Conservation (phyloP, 139 green algal species). For the Coelastrella sp. region DNA sequence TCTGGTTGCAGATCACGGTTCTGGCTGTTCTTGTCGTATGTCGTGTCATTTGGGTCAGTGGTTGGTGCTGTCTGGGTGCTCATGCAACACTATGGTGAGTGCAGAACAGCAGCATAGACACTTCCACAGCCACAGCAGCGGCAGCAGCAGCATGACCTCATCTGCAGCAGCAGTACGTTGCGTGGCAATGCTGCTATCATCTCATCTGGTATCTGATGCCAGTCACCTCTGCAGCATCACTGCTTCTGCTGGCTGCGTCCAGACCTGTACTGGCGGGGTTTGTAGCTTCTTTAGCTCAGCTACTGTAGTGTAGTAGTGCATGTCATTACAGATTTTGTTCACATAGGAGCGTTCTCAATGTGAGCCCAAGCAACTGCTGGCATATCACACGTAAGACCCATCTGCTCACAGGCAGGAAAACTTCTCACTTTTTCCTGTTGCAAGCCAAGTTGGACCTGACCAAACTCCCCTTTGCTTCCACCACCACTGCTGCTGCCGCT, state of each 20-base stretch:
- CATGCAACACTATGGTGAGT: slow-evolving; percentile 72
- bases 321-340: too few species aligned
- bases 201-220: neutral
- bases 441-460: neutral
- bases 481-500: neutral
- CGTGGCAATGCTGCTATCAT: too few species aligned
- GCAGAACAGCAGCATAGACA: neutral
- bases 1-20: neutral
- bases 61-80: slow-evolving; percentile 80
- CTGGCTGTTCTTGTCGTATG: slow-evolving; percentile 85
- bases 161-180: neutral
- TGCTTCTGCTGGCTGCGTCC: too few species aligned
- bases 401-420: too few species aligned
- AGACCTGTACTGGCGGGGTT: too few species aligned
- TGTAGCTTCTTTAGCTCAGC: too few species aligned
- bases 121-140: neutral
- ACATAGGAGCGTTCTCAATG: too few species aligned
- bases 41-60: slow-evolving; percentile 84
- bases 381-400: too few species aligned
- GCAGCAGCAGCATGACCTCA: slow-evolving; percentile 13
- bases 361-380: too few species aligned
- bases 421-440: too few species aligned
- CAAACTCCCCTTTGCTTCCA: neutral
- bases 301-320: too few species aligned
- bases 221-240: neutral